These are phyloP conservation scores for Candida anglica DNA, from an alignment of 805 yeast genomes.

Conservation along the genomic window DNA sequence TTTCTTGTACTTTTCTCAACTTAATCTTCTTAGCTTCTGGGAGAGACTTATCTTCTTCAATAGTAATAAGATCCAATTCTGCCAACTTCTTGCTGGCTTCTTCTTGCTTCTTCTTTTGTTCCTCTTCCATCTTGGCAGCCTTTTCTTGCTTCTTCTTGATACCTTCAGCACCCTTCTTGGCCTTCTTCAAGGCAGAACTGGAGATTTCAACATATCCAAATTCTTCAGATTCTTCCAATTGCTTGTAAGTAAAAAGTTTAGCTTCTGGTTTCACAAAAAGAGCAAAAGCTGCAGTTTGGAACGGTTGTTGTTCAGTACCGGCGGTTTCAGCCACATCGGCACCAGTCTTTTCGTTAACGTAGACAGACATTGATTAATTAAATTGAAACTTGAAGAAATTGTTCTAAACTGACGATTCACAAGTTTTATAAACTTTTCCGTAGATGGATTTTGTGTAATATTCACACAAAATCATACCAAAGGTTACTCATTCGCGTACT, in stretches of 20 bases:
- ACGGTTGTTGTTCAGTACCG: slow-evolving; percentile 72
- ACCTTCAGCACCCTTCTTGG: slow-evolving; percentile 93
- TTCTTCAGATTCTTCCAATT: slow-evolving; percentile 47
- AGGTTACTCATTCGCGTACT: too few relatives aligned
- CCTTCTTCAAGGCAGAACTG: slow-evolving; percentile 91
- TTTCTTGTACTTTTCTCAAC: slow-evolving; percentile 49
- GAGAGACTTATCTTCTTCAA: slow-evolving; percentile 69
- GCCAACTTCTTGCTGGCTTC: slow-evolving; percentile 76
- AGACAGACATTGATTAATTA: slow-evolving; percentile 54
- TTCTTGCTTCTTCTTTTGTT: slow-evolving; percentile 49
- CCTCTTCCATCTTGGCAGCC: slow-evolving; percentile 55
- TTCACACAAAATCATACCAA: not conserved
- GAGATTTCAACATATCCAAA: slow-evolving; percentile 71
- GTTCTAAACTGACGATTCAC: not conserved
- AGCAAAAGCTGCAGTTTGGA: slow-evolving; percentile 82
- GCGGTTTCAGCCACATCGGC: slow-evolving; percentile 51
- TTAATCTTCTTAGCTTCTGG: slow-evolving; percentile 69
- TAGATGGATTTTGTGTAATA: not conserved
- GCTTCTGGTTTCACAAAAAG: slow-evolving; percentile 49
- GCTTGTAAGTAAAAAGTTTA: slow-evolving; percentile 57
- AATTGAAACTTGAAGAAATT: slow-evolving; percentile 2
- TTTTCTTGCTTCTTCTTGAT: slow-evolving; percentile 77
- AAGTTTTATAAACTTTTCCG: not conserved
- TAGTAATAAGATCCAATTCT: slow-evolving; percentile 65
- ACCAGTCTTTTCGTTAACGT: slow-evolving; percentile 75